Evolutionary conservation across 2,329 filamentous ascomycete species (phyloP).

Genomic region (Pseudogymnoascus sp.): DNA sequence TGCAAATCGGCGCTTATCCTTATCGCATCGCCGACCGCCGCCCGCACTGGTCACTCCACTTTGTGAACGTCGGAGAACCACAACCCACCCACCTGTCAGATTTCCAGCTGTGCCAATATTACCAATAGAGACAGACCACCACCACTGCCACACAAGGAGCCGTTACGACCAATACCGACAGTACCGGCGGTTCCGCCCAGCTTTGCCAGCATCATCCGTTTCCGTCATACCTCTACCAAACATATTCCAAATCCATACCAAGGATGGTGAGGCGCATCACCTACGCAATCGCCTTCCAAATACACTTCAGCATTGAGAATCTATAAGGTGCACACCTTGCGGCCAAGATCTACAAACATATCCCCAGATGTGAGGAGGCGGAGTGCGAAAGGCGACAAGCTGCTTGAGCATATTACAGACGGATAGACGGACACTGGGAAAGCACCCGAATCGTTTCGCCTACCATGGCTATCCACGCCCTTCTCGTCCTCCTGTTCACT

Average conservation of each 20-base stretch:
- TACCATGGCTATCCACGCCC: slow-evolving; percentile 1
- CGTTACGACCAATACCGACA: neutral
- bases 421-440: neutral
- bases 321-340: neutral
- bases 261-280: neutral
- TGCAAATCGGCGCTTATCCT: slow-evolving; percentile 4
- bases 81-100: slow-evolving; percentile 4
- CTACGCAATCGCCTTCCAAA: neutral
- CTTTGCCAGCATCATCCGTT: neutral
- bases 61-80: neutral
- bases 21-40: slow-evolving; percentile 5
- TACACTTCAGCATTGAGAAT: neutral
- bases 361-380: slow-evolving; percentile 1
- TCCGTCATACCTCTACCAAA: slow-evolving; percentile 1
- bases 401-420: neutral
- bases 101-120: neutral
- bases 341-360: neutral
- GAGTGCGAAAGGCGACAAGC: neutral
- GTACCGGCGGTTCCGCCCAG: neutral
- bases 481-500: neutral
- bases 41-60: neutral
- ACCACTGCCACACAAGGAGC: neutral
- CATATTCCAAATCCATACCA: neutral
- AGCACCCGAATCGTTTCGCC: neutral
- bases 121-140: neutral